Base-by-base conservation (phyloP, 2,329 filamentous ascomycete species). In the Byssochlamys sp. region DNA sequence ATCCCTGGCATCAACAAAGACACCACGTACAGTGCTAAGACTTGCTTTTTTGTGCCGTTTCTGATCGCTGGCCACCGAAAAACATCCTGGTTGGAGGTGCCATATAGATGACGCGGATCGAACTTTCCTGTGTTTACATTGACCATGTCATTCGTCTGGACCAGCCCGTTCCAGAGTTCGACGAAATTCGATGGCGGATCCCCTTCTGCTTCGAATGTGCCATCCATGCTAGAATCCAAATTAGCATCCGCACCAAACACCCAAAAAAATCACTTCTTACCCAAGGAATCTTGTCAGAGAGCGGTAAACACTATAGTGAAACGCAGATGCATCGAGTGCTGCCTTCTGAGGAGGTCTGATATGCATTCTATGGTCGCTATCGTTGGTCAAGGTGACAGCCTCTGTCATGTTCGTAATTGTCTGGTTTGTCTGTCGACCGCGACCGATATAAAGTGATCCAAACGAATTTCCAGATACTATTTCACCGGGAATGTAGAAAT, bases 401-500 rank as follows among this genome's bases (percentile, higher is more conserved):
- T 74, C 66, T 2, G 72, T 75, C 14, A 75, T 58, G 57, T 77
- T 78, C 4, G 68, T 60, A 7, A 75, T 74, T 2, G 69, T 67
- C 74, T 78, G 77, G 52, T 75, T 66, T 1, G 80, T 77, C 56
- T 82, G 75, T 60, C 80, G 78, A 24, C 82, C 82, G 54, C 82
- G 76, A 7, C 82, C 82, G 19, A 84, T 65, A 59, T 83, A 83
- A 49, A 84, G 73, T 2, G 80, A 76, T 1, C 78, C 81, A 57
- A 82, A 78, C 3, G 77, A 76, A 60, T 84, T 82, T 48, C 81
- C 81, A 61, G 79, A 78, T 26, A 81, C 81, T 53, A 84, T 80
- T 70, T 85, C 82, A 31, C 82, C 82, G 5, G 80, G 77, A 19
- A 84, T 77, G 65, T 82, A 80, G 68, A 85, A 85, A 66, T 85